A percentile compares a stretch with the other conserved stretches of the same genome.
phyloP scores from a whole-genome alignment of 495 filamentous ascomycete species.

The Bacidia rubella region DNA sequence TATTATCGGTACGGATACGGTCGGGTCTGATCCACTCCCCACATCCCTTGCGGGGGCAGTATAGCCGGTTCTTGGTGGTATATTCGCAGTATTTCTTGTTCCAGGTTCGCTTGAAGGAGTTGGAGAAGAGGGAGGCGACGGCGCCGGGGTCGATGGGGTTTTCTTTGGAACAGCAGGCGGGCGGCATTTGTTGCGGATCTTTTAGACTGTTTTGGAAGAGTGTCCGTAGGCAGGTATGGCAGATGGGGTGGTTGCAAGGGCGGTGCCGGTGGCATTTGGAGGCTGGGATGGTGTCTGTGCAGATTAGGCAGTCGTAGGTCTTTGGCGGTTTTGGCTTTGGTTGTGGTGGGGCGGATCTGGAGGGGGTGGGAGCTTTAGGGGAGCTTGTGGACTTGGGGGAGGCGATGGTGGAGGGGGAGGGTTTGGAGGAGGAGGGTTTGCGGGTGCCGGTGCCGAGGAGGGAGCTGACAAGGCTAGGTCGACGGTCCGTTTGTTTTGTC shows the following conservation, averaged over 20 bases:
- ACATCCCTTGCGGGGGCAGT: conserved; percentile 57
- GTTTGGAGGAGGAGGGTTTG: not conserved
- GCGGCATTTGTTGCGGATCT: conserved; percentile 69
- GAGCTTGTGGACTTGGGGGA: not conserved
- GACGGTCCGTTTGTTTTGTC: not conserved
- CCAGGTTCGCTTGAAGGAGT: conserved; percentile 62
- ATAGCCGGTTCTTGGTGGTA: conserved; percentile 57
- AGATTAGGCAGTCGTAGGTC: conserved; percentile 51
- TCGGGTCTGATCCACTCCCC: conserved; percentile 63
- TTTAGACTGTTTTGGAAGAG: conserved; percentile 59
- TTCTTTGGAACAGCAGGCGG: conserved; percentile 57
- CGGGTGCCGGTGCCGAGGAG: not conserved
- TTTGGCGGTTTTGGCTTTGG: not conserved
- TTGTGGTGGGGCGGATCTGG: not conserved
- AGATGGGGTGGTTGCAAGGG: conserved; percentile 67
- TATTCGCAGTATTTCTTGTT: conserved; percentile 64
- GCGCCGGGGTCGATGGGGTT: conserved; percentile 54
- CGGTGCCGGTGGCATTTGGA: conserved; percentile 48
- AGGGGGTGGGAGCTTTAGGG: not conserved
- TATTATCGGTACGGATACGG: conserved; percentile 39
- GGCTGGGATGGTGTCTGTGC: conserved; percentile 45
- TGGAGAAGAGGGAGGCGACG: conserved; percentile 60
- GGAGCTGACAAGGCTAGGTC: not conserved
- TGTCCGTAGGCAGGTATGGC: conserved; percentile 54
- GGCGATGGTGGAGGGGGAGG: not conserved